A percentile compares a stretch with the other conserved stretches of the same genome.
These are phyloP conservation scores for Phaeosphaeriaceae sp. DNA, from an alignment of 2,329 filamentous ascomycete species.

Conservation along the genomic window DNA sequence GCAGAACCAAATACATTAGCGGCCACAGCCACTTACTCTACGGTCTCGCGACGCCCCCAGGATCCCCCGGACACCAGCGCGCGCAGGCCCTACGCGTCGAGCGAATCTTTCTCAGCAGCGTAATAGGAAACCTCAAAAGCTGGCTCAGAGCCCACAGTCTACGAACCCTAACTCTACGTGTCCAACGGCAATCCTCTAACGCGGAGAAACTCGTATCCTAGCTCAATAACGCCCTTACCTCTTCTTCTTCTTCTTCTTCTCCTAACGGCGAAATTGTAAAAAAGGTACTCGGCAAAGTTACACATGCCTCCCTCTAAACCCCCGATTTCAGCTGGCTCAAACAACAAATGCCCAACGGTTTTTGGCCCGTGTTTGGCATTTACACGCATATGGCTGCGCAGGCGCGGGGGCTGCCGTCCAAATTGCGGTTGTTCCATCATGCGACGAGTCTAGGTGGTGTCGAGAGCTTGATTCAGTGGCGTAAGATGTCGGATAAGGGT, in stretches of 20 bases:
- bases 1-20: slow-evolving; percentile 95
- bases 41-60: slow-evolving; percentile 70
- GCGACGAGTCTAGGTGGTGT: slow-evolving; percentile 93
- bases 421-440: slow-evolving; percentile 85
- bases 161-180: slow-evolving; percentile 83
- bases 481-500: slow-evolving; percentile 79
- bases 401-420: slow-evolving; percentile 76
- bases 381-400: slow-evolving; percentile 64
- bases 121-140: slow-evolving; percentile 88
- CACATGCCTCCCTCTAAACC: slow-evolving; percentile 81
- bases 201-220: slow-evolving; percentile 74
- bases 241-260: too few relatives aligned
- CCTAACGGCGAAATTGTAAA: slow-evolving; percentile 55
- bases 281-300: slow-evolving; percentile 65
- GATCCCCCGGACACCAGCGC: slow-evolving; percentile 26
- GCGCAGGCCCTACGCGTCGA: slow-evolving; percentile 67
- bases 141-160: slow-evolving; percentile 90
- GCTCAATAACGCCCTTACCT: slow-evolving; percentile 57
- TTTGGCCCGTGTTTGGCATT: slow-evolving; percentile 85
- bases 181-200: slow-evolving; percentile 76
- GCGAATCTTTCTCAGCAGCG: slow-evolving; percentile 76
- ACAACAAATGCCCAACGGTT: slow-evolving; percentile 90
- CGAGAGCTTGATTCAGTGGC: slow-evolving; percentile 96
- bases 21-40: slow-evolving; percentile 94
- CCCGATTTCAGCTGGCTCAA: slow-evolving; percentile 71